A percentile compares a stretch with the other conserved stretches of the same genome.
phyloP scores from a whole-genome alignment of 176 grass and related monocot genomes.

The Phragmites australis region DNA sequence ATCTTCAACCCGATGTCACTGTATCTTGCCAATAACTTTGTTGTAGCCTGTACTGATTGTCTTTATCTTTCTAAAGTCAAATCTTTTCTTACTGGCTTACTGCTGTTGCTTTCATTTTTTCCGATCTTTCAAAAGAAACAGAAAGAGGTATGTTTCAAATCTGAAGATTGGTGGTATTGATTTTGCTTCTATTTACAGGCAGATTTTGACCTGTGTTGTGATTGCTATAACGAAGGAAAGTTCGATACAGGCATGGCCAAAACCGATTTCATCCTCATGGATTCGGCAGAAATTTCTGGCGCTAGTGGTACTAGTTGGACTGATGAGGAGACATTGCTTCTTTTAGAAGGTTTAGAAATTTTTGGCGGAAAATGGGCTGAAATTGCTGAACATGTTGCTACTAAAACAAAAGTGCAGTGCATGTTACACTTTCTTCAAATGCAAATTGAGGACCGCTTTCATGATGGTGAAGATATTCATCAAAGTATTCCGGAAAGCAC shows the following conservation, averaged over 20 bases:
- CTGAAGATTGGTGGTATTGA: constrained; percentile 12
- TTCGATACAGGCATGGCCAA: constrained; percentile 84
- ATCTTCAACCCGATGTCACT: constrained; percentile 4
- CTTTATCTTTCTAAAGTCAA: not conserved
- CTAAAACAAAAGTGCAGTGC: constrained; percentile 95
- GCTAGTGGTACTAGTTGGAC: constrained; percentile 95
- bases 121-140: not conserved
- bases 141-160: not conserved
- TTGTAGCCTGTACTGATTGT: not conserved
- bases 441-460: constrained; percentile 89
- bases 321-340: constrained; percentile 94
- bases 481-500: constrained; percentile 40
- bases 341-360: constrained; percentile 97
- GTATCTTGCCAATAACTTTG: constrained; percentile 17
- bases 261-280: constrained; percentile 98
- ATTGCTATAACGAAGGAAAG: constrained; percentile 89
- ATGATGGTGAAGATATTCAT: constrained; percentile 51
- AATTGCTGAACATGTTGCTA: constrained; percentile 98
- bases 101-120: not conserved
- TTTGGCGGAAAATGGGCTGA: constrained; percentile 98
- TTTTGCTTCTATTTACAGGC: constrained; percentile 56
- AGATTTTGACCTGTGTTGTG: constrained; percentile 96
- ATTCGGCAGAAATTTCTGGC: constrained; percentile 80
- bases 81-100: constrained; percentile 28
- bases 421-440: constrained; percentile 99